Conservation (phyloP, 768 basidiomycete genomes). For the Pulveroboletus frians region DNA sequence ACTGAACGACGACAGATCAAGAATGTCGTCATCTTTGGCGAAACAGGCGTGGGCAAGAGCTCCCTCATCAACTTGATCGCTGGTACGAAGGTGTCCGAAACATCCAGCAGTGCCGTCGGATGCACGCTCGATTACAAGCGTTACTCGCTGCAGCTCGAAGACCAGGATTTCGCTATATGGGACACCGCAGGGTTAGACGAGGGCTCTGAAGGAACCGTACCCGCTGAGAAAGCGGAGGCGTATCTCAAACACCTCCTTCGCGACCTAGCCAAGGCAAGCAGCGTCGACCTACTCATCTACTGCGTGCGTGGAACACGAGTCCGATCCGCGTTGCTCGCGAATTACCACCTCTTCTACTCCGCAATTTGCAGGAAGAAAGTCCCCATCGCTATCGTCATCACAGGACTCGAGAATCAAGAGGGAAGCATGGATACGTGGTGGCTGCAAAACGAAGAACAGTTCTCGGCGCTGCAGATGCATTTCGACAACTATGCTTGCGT, state of each 20-base stretch:
- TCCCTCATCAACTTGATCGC: slow-evolving; percentile 22
- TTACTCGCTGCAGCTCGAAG: slow-evolving; percentile 7
- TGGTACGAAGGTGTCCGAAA: slow-evolving; percentile 4
- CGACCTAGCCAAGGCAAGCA: slow-evolving; percentile 5
- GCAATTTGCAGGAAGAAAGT: slow-evolving; percentile 37
- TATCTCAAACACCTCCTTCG: slow-evolving; percentile 28
- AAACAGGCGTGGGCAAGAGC: slow-evolving; percentile 23
- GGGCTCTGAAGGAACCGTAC: slow-evolving; percentile 16
- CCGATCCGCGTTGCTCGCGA: slow-evolving; percentile 21
- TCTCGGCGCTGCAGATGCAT: slow-evolving; percentile 29
- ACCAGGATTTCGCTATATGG: slow-evolving; percentile 18
- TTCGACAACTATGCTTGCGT: slow-evolving; percentile 37
- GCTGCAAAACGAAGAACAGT: slow-evolving; percentile 21
- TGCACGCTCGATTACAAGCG: slow-evolving; percentile 13
- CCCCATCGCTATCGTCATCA: slow-evolving; percentile 36
- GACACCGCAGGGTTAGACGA: slow-evolving; percentile 26
- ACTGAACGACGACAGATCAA: slow-evolving; percentile 7
- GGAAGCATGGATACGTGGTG: slow-evolving; percentile 30
- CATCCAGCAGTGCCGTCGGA: slow-evolving; percentile 20
- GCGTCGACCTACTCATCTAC: slow-evolving; percentile 24
- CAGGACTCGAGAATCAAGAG: slow-evolving; percentile 35
- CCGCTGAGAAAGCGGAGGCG: slow-evolving; percentile 21
- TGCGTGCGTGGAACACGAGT: slow-evolving; percentile 26
- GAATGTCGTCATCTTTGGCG: slow-evolving; percentile 19
- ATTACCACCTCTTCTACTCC: slow-evolving; percentile 37